A percentile compares a stretch with the other conserved stretches of the same genome.
These are phyloP conservation scores for Chloropicon primus DNA, from an alignment of 139 green algal species.

Conservation along the genomic window DNA sequence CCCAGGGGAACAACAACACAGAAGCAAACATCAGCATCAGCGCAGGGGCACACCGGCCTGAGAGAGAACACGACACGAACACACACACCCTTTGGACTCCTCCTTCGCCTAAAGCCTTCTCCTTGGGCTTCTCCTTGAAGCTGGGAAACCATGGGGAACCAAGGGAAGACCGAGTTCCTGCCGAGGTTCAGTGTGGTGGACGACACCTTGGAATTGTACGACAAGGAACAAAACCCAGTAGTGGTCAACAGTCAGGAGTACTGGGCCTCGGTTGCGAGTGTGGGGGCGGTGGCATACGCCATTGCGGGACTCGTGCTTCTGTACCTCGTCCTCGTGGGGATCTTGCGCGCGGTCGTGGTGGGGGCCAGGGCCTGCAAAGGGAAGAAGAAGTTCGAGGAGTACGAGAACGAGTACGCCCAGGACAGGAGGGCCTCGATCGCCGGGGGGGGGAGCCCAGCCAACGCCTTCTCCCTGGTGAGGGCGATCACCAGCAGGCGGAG, in stretches of 20 bases:
- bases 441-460: no score
- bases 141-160: no score
- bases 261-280: not conserved
- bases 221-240: no score
- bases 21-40: no score
- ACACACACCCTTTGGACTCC: no score
- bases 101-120: no score
- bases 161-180: not conserved
- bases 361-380: not conserved
- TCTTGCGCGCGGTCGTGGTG: not conserved
- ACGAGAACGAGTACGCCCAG: not conserved
- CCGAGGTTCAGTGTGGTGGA: not conserved
- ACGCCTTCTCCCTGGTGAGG: no score
- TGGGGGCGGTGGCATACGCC: not conserved
- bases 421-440: not conserved
- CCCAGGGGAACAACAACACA: no score
- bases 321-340: not conserved
- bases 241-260: not conserved
- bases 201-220: not conserved
- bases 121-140: no score
- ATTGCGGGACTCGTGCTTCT: not conserved
- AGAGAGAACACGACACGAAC: no score
- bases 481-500: no score
- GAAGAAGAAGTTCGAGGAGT: not conserved
- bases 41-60: no score